A percentile compares a stretch with the other conserved stretches of the same genome.
phyloP scores from a whole-genome alignment of 129 eudicot genomes.

The Arctium lappa region DNA sequence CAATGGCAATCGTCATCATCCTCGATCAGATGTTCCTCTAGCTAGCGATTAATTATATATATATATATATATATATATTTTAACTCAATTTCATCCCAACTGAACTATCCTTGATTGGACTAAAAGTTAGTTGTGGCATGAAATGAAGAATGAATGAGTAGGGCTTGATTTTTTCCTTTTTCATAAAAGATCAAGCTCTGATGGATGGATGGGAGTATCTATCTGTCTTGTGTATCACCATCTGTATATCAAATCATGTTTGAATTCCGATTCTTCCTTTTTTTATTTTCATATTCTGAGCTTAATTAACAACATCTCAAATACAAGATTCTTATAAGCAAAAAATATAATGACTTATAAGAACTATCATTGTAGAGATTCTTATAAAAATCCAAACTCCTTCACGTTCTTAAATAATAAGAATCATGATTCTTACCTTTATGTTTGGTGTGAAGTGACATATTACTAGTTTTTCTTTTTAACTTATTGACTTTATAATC shows the following conservation, averaged over 20 bases:
- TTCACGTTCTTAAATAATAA: too few relatives aligned
- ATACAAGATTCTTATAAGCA: too few relatives aligned
- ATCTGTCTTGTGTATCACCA: neutral
- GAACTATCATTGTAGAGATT: too few relatives aligned
- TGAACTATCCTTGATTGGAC: neutral
- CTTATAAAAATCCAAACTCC: too few relatives aligned
- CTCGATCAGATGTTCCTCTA: constrained; percentile 46
- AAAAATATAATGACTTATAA: too few relatives aligned
- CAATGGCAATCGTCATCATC: constrained; percentile 62
- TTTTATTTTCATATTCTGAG: neutral
- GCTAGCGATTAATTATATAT: neutral
- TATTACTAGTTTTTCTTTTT: too few relatives aligned
- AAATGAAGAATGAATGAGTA: neutral
- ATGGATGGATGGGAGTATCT: neutral
- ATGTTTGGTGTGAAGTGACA: too few relatives aligned
- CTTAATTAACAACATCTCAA: neutral
- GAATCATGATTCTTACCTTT: too few relatives aligned
- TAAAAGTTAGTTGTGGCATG: neutral
- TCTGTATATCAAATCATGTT: neutral
- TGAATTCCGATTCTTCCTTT: neutral
- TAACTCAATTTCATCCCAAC: neutral
- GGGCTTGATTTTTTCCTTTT: constrained; percentile 39
- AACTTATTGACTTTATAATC: too few relatives aligned
- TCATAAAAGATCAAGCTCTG: constrained; percentile 35
- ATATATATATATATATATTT: too few relatives aligned